Evolutionary conservation across 2,329 filamentous ascomycete genomes (phyloP).

Genomic region (Sordariomycetes sp.): DNA sequence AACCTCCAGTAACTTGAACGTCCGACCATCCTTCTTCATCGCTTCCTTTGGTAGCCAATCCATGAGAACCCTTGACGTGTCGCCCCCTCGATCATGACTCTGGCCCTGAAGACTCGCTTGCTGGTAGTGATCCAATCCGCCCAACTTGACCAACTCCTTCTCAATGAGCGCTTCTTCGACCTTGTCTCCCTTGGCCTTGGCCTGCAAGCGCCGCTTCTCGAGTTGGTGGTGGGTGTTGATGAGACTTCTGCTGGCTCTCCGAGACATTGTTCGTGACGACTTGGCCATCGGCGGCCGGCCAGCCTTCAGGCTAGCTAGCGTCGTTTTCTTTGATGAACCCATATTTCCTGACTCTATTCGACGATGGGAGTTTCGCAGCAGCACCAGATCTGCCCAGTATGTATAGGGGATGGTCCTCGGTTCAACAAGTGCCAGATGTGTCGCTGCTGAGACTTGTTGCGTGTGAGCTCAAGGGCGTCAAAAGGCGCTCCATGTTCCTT

Average conservation of each 20-base stretch:
- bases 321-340: conserved; percentile 31
- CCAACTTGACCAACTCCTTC: conserved; percentile 45
- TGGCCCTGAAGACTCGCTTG: conserved; percentile 61
- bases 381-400: no score
- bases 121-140: conserved; percentile 56
- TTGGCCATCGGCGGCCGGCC: conserved; percentile 49
- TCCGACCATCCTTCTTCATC: conserved; percentile 13
- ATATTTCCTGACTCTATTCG: no score
- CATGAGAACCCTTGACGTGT: conserved; percentile 55
- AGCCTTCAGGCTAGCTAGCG: conserved; percentile 31
- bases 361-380: no score
- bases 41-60: conserved; percentile 43
- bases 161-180: conserved; percentile 29
- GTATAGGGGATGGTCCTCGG: no score
- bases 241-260: conserved; percentile 53
- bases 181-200: conserved; percentile 40
- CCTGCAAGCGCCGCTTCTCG: conserved; percentile 52
- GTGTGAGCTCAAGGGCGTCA: no score
- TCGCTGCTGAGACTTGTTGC: no score
- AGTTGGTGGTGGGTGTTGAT: conserved; percentile 59
- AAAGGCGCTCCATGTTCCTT: no score
- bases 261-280: conserved; percentile 47
- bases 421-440: no score
- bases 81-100: conserved; percentile 54
- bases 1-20: conserved; percentile 71